Percentiles rank a stretch among this genome's conserved stretches.
These are phyloP conservation scores for Nicotiana tabacum DNA, from an alignment of 257 asterid species.

Conservation along the genomic window DNA sequence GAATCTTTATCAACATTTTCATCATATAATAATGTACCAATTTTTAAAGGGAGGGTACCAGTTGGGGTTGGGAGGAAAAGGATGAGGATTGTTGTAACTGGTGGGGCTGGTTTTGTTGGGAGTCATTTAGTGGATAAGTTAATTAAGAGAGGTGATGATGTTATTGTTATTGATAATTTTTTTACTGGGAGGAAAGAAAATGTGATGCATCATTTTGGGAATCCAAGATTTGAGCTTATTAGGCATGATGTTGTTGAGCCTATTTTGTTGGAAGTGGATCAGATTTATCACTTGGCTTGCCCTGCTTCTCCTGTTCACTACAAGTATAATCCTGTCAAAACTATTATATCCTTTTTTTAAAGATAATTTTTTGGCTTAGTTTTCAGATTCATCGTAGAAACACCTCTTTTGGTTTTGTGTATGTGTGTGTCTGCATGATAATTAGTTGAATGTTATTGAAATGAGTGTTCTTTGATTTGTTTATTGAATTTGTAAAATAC, in stretches of 20 bases:
- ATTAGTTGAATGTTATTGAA: not conserved
- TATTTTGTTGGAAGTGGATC: conserved; percentile 40
- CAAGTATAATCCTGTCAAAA: conserved; percentile 38
- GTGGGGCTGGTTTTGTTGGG: conserved; percentile 27
- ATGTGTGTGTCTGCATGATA: not conserved
- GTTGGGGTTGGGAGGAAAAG: conserved; percentile 24
- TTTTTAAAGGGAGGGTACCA: conserved; percentile 22
- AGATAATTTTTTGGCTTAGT: not conserved
- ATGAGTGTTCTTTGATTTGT: not conserved
- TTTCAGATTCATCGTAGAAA: not conserved
- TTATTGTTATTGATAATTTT: conserved; percentile 35
- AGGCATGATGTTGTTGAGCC: conserved; percentile 38
- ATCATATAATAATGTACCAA: not conserved
- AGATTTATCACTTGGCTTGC: conserved; percentile 19
- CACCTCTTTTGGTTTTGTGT: not conserved
- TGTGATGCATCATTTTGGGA: conserved; percentile 32
- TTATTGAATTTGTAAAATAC: not conserved
- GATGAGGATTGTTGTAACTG: conserved; percentile 34
- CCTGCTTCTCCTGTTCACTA: conserved; percentile 33
- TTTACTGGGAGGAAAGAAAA: conserved; percentile 38
- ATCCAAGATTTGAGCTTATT: conserved; percentile 34
- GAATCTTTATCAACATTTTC: conserved; percentile 11
- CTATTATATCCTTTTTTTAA: conserved; percentile 30
- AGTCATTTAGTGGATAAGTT: conserved; percentile 24
- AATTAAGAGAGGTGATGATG: conserved; percentile 34